phyloP scores from a whole-genome alignment of 768 basidiomycete species.

The Multifurca ochricompacta region DNA sequence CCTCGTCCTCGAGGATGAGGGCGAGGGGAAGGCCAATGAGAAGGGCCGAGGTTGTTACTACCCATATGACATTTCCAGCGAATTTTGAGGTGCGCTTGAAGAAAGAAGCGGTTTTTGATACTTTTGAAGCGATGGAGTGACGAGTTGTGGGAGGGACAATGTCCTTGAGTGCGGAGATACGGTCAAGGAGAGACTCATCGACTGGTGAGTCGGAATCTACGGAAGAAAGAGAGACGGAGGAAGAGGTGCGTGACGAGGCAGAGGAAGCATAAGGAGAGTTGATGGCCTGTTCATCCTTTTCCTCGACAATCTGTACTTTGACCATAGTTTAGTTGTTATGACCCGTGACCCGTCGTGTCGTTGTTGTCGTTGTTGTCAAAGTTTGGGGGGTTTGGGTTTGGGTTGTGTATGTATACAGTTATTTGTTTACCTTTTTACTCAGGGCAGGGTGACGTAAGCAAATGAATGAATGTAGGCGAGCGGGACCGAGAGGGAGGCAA shows the following conservation, averaged over 20 bases:
- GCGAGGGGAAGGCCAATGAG: conserved; percentile 92
- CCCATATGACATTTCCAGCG: conserved; percentile 88
- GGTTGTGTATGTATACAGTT: background rate
- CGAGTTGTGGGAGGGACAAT: conserved; percentile 91
- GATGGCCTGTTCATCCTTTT: conserved; percentile 53
- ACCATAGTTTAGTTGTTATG: conserved; percentile 51
- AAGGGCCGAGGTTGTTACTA: conserved; percentile 88
- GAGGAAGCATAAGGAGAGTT: conserved; percentile 68
- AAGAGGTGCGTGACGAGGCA: conserved; percentile 65
- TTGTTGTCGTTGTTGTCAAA: background rate
- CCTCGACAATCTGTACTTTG: conserved; percentile 85
- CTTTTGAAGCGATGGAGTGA: conserved; percentile 55
- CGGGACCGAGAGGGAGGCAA: conserved; percentile 4
- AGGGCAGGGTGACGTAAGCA: background rate
- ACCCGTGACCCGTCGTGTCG: background rate
- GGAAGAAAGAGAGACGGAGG: conserved; percentile 70
- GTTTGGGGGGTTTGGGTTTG: background rate
- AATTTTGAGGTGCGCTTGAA: conserved; percentile 61
- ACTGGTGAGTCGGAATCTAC: conserved; percentile 60
- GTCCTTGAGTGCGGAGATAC: conserved; percentile 86
- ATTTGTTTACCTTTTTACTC: too few relatives aligned
- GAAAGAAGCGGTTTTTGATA: conserved; percentile 54
- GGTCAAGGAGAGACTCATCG: conserved; percentile 83
- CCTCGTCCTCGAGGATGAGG: conserved; percentile 91
- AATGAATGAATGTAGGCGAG: background rate